Evolutionary conservation across 495 filamentous ascomycete species (phyloP).

Genomic region (Cetradonia linearis): DNA sequence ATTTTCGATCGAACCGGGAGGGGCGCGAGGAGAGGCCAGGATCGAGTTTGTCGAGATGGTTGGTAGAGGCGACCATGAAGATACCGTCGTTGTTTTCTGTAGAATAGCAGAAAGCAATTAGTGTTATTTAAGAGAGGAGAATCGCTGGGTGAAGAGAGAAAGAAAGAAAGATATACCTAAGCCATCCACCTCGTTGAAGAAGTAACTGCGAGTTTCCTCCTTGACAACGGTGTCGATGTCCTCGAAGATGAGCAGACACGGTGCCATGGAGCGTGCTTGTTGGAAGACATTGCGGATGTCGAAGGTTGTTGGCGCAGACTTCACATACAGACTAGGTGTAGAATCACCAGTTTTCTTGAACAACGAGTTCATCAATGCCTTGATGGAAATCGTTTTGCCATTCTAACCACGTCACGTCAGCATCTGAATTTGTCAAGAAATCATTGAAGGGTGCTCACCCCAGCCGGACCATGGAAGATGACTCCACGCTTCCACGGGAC

Average conservation of each 20-base stretch:
- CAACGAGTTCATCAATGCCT: slow-evolving; percentile 54
- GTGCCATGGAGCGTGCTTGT: slow-evolving; percentile 36
- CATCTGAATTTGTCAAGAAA: neutral
- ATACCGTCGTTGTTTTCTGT: slow-evolving; percentile 58
- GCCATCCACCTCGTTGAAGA: slow-evolving; percentile 57
- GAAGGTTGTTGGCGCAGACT: slow-evolving; percentile 31
- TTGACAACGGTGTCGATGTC: slow-evolving; percentile 55
- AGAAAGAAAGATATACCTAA: neutral
- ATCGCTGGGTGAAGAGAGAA: neutral
- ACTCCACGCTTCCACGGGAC: slow-evolving; percentile 40
- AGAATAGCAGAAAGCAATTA: neutral
- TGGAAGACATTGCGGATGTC: slow-evolving; percentile 40
- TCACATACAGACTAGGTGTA: slow-evolving; percentile 47
- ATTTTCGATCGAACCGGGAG: slow-evolving; percentile 57
- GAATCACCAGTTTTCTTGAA: slow-evolving; percentile 28
- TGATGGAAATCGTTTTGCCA: slow-evolving; percentile 62
- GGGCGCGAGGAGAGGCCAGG: slow-evolving; percentile 54
- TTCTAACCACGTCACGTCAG: slow-evolving; percentile 36
- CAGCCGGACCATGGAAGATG: slow-evolving; percentile 36
- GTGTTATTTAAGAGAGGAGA: no score
- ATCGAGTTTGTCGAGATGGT: slow-evolving; percentile 49
- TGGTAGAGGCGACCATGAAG: slow-evolving; percentile 54
- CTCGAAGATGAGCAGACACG: slow-evolving; percentile 48
- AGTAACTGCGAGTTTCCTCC: slow-evolving; percentile 45
- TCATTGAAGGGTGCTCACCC: neutral